Conservation (phyloP, 805 yeast species). For the Sporopachydermia quercuum region DNA sequence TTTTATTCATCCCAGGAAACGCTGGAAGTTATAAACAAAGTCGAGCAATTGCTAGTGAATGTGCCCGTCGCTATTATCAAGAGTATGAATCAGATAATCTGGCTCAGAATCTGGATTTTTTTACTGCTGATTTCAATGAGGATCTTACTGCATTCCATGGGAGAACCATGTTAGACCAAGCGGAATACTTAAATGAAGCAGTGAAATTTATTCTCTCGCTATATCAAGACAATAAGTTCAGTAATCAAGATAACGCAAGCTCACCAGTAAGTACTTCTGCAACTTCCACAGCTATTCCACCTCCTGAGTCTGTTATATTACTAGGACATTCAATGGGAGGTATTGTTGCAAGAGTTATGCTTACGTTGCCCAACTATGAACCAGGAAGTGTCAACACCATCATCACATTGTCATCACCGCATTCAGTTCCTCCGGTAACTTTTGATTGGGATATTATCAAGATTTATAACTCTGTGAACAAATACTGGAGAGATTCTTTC, state of each 20-base stretch:
- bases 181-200: conserved; percentile 86
- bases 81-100: conserved; percentile 16
- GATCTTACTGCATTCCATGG: conserved; percentile 96
- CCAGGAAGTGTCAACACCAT: conserved; percentile 69
- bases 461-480: conserved; percentile 59
- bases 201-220: conserved; percentile 57
- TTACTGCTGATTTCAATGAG: conserved; percentile 87
- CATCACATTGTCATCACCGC: conserved; percentile 81
- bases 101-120: conserved; percentile 55
- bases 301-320: conserved; percentile 59
- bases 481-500: conserved; percentile 64
- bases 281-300: too few relatives aligned
- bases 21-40: conserved; percentile 91
- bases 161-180: conserved; percentile 81
- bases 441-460: conserved; percentile 79
- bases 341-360: conserved; percentile 74
- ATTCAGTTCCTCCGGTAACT: conserved; percentile 81
- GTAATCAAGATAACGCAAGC: conserved; percentile 16
- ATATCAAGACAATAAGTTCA: conserved; percentile 26
- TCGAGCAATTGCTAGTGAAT: conserved; percentile 79
- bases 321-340: conserved; percentile 98
- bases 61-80: conserved; percentile 40
- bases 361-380: conserved; percentile 62
- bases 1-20: conserved; percentile 89
- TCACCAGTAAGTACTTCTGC: too few relatives aligned